phyloP scores from a whole-genome alignment of 2,329 filamentous ascomycete species.

The Curvularia lunata region DNA sequence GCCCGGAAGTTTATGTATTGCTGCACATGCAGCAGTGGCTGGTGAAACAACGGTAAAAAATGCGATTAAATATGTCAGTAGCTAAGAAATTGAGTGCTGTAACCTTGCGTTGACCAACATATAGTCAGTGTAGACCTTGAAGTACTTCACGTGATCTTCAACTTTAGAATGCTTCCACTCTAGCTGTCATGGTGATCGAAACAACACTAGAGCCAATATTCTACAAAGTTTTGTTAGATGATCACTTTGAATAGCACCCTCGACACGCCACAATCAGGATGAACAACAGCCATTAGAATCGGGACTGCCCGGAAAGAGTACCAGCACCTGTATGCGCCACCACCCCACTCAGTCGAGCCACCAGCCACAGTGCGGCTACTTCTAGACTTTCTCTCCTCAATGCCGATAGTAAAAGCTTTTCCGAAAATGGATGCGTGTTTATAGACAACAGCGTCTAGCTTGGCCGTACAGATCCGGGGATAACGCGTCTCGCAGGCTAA shows the following conservation, averaged over 20 bases:
- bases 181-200: neutral
- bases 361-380: too few relatives aligned
- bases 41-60: neutral
- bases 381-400: too few relatives aligned
- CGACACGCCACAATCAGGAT: neutral
- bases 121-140: neutral
- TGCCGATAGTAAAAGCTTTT: too few relatives aligned
- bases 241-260: neutral
- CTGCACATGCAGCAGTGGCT: neutral
- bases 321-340: neutral
- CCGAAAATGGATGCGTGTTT: too few relatives aligned
- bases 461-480: too few relatives aligned
- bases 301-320: neutral
- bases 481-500: too few relatives aligned
- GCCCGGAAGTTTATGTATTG: neutral
- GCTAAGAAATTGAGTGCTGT: too few relatives aligned
- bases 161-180: neutral
- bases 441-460: too few relatives aligned
- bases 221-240: too few relatives aligned
- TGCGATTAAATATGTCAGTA: neutral
- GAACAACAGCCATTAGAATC: neutral
- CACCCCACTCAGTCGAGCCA: too few relatives aligned
- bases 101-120: neutral
- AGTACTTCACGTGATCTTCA: neutral
- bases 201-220: too few relatives aligned